Conservation (phyloP, 257 asterid species). For the Solanum appendiculatum region DNA sequence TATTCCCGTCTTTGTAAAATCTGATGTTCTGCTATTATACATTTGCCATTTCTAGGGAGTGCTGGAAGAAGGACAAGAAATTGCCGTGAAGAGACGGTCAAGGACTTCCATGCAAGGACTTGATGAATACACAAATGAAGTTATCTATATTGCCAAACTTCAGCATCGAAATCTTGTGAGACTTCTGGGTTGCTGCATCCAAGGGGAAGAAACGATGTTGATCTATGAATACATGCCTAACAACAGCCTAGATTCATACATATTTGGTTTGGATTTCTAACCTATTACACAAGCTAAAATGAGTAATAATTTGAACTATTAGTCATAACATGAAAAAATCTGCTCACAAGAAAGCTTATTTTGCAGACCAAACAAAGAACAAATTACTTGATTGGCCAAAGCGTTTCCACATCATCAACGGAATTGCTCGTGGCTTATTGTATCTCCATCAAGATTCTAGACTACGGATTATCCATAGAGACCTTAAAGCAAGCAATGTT, state of each 20-base stretch:
- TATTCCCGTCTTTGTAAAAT: not conserved
- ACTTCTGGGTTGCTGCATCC: not conserved
- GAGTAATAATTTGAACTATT: not conserved
- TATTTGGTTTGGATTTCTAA: constrained; percentile 3
- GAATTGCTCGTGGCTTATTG: constrained; percentile 22
- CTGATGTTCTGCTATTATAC: not conserved
- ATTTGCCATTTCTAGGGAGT: constrained; percentile 4
- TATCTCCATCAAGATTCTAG: constrained; percentile 28
- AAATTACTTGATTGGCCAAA: constrained; percentile 15
- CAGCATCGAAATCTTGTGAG: constrained; percentile 6
- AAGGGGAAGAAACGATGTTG: constrained; percentile 1
- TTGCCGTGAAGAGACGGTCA: constrained; percentile 28
- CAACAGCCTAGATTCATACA: not conserved
- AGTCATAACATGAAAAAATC: not conserved
- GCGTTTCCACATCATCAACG: constrained; percentile 13
- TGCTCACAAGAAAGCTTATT: not conserved
- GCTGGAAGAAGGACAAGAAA: constrained; percentile 14
- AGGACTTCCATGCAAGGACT: constrained; percentile 23
- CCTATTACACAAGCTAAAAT: not conserved
- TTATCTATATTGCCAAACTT: constrained; percentile 14
- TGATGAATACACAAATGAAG: constrained; percentile 28
- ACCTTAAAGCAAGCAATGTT: constrained; percentile 26
- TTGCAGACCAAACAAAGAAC: constrained; percentile 8
- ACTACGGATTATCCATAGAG: constrained; percentile 19
- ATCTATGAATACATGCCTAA: constrained; percentile 1